A percentile compares a stretch with the other conserved stretches of the same genome.
Evolutionary conservation across 1,139 yeast species (phyloP).

Genomic region (Eremothecium coryli): DNA sequence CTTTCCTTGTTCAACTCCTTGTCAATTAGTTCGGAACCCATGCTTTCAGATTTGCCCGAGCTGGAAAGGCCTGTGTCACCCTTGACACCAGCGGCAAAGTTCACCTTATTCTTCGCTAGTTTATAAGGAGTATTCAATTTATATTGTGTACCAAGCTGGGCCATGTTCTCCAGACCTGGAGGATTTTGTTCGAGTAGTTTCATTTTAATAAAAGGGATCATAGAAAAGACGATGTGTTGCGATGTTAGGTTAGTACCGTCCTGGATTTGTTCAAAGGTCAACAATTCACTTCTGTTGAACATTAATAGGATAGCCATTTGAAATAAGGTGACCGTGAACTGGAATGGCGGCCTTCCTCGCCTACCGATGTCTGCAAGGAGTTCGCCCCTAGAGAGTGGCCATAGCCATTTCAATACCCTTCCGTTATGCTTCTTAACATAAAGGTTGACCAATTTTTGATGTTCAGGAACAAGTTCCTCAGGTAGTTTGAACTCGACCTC

Average conservation of each 20-base stretch:
- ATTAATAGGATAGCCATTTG: constrained; percentile 82
- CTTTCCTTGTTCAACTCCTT: constrained; percentile 84
- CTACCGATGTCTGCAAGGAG: constrained; percentile 78
- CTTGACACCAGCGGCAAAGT: constrained; percentile 76
- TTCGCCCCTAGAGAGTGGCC: constrained; percentile 93
- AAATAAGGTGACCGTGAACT: constrained; percentile 70
- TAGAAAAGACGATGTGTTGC: constrained; percentile 62
- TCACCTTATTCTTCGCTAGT: constrained; percentile 75
- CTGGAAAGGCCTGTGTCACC: constrained; percentile 38
- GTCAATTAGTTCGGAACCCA: constrained; percentile 56
- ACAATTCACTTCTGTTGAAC: constrained; percentile 55
- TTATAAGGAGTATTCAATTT: constrained; percentile 74
- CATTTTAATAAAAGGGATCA: constrained; percentile 70
- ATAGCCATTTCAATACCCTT: constrained; percentile 86
- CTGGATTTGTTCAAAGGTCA: constrained; percentile 52
- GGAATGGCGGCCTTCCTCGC: constrained; percentile 75
- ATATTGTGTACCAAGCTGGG: constrained; percentile 49
- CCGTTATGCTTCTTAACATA: constrained; percentile 77
- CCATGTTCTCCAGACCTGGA: constrained; percentile 41
- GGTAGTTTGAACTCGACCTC: constrained; percentile 49
- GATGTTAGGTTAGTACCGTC: constrained; percentile 61
- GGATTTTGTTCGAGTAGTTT: constrained; percentile 64
- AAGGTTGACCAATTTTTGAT: constrained; percentile 56
- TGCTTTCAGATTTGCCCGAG: constrained; percentile 10
- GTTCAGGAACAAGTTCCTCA: constrained; percentile 51